These are phyloP conservation scores for Fonsecaea multimorphosa DNA, from an alignment of 2,329 filamentous ascomycete species.

Conservation along the genomic window DNA sequence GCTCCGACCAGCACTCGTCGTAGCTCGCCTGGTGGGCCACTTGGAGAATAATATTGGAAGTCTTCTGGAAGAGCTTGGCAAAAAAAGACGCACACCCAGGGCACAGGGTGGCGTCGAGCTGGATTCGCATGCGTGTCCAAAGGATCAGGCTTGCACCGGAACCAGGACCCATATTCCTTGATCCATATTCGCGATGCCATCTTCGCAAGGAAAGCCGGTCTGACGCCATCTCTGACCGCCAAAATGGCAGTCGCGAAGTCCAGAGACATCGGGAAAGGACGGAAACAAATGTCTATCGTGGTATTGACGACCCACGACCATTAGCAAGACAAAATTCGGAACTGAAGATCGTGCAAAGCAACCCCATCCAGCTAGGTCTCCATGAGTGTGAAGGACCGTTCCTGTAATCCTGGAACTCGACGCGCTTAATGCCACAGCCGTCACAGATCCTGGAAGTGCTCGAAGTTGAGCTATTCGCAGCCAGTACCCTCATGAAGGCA, in stretches of 20 bases:
- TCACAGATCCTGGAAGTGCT: background rate
- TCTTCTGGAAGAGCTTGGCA: background rate
- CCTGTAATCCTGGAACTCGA: background rate
- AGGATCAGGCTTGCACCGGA: background rate
- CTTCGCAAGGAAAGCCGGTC: slow-evolving; percentile 8
- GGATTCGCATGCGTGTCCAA: background rate
- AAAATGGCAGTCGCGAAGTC: background rate
- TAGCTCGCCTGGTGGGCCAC: background rate
- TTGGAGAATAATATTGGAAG: background rate
- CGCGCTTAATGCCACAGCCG: background rate
- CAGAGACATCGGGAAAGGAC: background rate
- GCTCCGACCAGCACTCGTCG: background rate
- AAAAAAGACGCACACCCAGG: background rate
- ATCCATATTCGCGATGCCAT: slow-evolving; percentile 10
- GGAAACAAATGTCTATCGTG: slow-evolving; percentile 1
- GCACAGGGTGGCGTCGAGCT: background rate
- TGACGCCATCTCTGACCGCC: background rate
- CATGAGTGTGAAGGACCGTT: background rate
- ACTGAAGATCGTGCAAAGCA: background rate
- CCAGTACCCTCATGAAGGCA: background rate
- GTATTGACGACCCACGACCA: background rate
- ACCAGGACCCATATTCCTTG: slow-evolving; percentile 10
- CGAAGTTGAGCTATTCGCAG: background rate
- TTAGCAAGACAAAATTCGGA: background rate
- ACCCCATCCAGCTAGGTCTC: slow-evolving; percentile 2